Conservation (phyloP, 495 filamentous ascomycete genomes). For the Aspergillus ellipticus region DNA sequence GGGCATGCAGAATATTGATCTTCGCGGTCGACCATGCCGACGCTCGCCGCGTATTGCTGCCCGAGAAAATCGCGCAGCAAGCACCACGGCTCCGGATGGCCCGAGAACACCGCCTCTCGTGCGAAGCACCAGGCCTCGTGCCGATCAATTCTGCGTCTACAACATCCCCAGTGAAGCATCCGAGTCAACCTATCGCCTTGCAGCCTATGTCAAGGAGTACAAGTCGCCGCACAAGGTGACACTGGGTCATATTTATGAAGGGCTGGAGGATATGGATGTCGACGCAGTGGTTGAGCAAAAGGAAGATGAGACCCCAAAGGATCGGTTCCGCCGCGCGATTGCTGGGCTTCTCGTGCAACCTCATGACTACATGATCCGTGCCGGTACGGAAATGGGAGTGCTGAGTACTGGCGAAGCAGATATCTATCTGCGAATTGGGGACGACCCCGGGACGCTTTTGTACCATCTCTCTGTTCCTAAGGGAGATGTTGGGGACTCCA, state of each 20-base stretch:
- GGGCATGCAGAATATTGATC: too few relatives aligned
- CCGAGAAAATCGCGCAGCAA: too few relatives aligned
- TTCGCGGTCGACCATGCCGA: too few relatives aligned
- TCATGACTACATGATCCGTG: constrained; percentile 40
- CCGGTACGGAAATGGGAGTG: constrained; percentile 34
- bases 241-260: constrained; percentile 14
- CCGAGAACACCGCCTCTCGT: too few relatives aligned
- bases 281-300: constrained; percentile 16
- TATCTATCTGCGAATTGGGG: constrained; percentile 19
- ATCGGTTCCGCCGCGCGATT: constrained; percentile 7
- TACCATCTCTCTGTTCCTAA: constrained; percentile 29
- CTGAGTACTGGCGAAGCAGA: constrained; percentile 33
- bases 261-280: constrained; percentile 14
- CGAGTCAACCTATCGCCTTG: constrained; percentile 3
- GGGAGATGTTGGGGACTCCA: constrained; percentile 25
- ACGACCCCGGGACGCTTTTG: not conserved
- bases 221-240: constrained; percentile 41
- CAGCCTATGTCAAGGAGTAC: constrained; percentile 35
- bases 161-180: constrained; percentile 19
- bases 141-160: constrained; percentile 45
- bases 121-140: constrained; percentile 14
- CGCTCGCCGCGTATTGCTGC: too few relatives aligned
- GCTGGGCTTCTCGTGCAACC: constrained; percentile 32
- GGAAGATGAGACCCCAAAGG: constrained; percentile 11
- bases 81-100: too few relatives aligned